These are phyloP conservation scores for Aspergillus saccharolyticus DNA, from an alignment of 495 filamentous ascomycete genomes.

Conservation along the genomic window DNA sequence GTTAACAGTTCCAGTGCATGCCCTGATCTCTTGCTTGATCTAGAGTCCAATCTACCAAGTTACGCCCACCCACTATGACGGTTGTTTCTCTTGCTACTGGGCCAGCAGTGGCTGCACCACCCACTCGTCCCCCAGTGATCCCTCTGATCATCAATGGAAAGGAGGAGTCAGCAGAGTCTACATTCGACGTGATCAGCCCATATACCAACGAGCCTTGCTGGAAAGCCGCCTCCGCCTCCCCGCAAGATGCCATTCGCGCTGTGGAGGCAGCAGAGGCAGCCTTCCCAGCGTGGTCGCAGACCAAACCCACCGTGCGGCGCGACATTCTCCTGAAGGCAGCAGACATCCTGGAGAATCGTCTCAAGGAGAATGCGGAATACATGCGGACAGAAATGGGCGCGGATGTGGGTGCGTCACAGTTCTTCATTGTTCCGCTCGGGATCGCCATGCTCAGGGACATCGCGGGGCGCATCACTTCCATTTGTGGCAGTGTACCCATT, in stretches of 20 bases:
- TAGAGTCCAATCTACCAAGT: neutral
- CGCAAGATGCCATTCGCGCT: constrained; percentile 57
- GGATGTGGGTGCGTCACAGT: constrained; percentile 35
- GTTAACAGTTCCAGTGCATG: neutral
- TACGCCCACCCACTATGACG: neutral
- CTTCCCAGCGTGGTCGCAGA: constrained; percentile 65
- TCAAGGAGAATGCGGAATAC: constrained; percentile 54
- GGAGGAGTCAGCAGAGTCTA: constrained; percentile 48
- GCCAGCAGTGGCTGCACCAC: constrained; percentile 8
- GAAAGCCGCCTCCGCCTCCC: constrained; percentile 54
- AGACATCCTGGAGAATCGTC: constrained; percentile 57
- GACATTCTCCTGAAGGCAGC: constrained; percentile 72
- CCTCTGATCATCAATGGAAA: constrained; percentile 71
- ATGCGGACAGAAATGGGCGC: constrained; percentile 72
- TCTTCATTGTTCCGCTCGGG: constrained; percentile 56
- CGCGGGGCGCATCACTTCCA: constrained; percentile 57
- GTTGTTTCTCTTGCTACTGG: neutral
- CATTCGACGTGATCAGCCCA: constrained; percentile 65
- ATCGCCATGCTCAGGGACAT: constrained; percentile 65
- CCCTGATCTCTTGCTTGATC: neutral
- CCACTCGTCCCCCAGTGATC: constrained; percentile 30
- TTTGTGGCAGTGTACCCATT: constrained; percentile 61
- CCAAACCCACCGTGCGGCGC: constrained; percentile 57
- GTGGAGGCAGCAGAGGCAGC: constrained; percentile 63
- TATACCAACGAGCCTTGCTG: constrained; percentile 61